A percentile compares a stretch with the other conserved stretches of the same genome.
phyloP scores from a whole-genome alignment of 2,329 filamentous ascomycete species.

The Grosmannia penicillata region DNA sequence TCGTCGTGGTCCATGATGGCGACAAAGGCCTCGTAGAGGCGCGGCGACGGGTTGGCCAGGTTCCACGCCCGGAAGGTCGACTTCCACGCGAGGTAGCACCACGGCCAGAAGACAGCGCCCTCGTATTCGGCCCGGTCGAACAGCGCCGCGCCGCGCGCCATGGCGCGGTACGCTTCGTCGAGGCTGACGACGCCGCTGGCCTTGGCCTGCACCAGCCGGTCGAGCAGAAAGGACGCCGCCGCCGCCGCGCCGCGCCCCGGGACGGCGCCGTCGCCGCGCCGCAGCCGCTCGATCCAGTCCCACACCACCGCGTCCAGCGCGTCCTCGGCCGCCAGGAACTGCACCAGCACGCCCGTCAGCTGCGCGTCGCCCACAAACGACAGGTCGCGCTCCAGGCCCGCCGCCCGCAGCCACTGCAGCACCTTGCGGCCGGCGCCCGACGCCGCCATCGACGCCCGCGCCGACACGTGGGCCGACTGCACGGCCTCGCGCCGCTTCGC shows the following conservation, averaged over 20 bases:
- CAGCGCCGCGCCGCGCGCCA: constrained; percentile 30
- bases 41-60: constrained; percentile 27
- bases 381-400: constrained; percentile 30
- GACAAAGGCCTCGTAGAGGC: constrained; percentile 37
- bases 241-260: neutral
- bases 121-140: constrained; percentile 23
- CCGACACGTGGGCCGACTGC: constrained; percentile 17
- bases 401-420: constrained; percentile 37
- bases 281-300: constrained; percentile 33
- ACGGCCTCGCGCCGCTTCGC: constrained; percentile 28
- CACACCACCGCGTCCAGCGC: constrained; percentile 34
- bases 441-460: constrained; percentile 20
- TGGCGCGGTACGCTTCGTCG: constrained; percentile 32
- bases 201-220: constrained; percentile 22
- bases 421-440: constrained; percentile 33
- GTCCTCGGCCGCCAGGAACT: constrained; percentile 40
- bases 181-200: constrained; percentile 21
- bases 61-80: constrained; percentile 36
- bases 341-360: constrained; percentile 23
- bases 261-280: constrained; percentile 13
- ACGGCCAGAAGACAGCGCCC: constrained; percentile 24
- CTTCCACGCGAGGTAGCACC: constrained; percentile 33
- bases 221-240: constrained; percentile 22
- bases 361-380: constrained; percentile 26
- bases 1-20: constrained; percentile 26